These are phyloP conservation scores for Synchytrium microbalum DNA, from an alignment of 371 early-diverging fungal species.

Conservation along the genomic window DNA sequence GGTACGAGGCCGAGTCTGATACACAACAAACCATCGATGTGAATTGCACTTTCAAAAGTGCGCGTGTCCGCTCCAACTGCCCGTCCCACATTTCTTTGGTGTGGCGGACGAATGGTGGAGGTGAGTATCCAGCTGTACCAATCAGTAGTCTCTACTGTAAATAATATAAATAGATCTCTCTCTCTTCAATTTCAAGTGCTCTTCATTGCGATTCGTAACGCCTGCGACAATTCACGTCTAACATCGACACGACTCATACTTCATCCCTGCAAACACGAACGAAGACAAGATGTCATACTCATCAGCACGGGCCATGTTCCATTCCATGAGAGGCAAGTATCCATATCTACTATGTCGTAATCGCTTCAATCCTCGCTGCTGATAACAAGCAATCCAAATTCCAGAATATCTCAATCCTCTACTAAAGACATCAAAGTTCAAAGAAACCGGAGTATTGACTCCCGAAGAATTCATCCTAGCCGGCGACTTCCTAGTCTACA, in stretches of 20 bases:
- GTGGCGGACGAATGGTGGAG: no score
- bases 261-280: neutral
- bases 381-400: slow-evolving; percentile 25
- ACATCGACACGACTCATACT: neutral
- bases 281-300: neutral
- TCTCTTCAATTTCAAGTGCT: no score
- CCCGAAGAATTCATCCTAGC: slow-evolving; percentile 97
- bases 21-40: no score
- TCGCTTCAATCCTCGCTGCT: neutral
- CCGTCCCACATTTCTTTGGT: no score
- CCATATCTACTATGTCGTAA: no score
- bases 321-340: neutral
- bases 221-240: neutral
- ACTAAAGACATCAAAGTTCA: slow-evolving; percentile 88
- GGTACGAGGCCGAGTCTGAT: no score
- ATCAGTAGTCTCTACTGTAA: no score
- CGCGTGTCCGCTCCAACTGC: no score
- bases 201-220: no score
- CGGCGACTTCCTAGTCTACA: slow-evolving; percentile 94
- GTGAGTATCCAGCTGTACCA: no score
- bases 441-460: slow-evolving; percentile 80
- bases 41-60: no score
- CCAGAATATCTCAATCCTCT: slow-evolving; percentile 90
- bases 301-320: neutral
- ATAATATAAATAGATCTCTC: no score